Evolutionary conservation across 2,329 filamentous ascomycete species (phyloP).

Genomic region (Fusarium torreyae): DNA sequence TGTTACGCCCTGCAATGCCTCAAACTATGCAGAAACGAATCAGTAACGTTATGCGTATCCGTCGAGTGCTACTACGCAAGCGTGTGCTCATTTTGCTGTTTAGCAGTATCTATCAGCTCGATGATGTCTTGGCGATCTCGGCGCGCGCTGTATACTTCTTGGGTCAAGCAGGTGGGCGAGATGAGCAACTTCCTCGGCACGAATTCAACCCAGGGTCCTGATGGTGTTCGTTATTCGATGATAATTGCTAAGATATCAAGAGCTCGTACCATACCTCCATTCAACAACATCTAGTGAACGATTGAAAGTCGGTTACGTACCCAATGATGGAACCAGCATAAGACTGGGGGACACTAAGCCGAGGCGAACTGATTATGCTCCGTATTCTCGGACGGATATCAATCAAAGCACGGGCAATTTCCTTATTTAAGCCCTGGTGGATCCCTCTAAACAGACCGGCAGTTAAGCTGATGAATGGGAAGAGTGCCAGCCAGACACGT

Average conservation of each 20-base stretch:
- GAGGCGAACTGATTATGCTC: conserved; percentile 36
- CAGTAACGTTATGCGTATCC: not conserved
- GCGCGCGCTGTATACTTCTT: too few relatives aligned
- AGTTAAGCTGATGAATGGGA: conserved; percentile 46
- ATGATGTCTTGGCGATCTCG: too few relatives aligned
- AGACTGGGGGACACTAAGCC: conserved; percentile 20
- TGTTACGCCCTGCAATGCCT: too few relatives aligned
- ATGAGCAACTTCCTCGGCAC: not conserved
- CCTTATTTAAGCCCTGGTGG: conserved; percentile 37
- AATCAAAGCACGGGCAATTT: conserved; percentile 39
- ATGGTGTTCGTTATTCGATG: not conserved
- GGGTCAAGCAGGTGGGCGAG: not conserved
- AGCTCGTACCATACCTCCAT: conserved; percentile 4
- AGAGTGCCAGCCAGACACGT: conserved; percentile 38
- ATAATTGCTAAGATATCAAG: not conserved
- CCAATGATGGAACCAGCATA: conserved; percentile 19
- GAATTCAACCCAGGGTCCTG: not conserved
- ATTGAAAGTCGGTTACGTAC: conserved; percentile 6
- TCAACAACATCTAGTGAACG: not conserved
- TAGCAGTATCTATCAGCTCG: not conserved
- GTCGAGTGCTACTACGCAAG: not conserved
- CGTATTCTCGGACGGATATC: conserved; percentile 39
- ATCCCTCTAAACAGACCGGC: conserved; percentile 39
- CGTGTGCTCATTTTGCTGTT: not conserved
- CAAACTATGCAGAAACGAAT: too few relatives aligned